These are phyloP conservation scores for Exophiala viscosa DNA, from an alignment of 2,329 filamentous ascomycete species.

Conservation along the genomic window DNA sequence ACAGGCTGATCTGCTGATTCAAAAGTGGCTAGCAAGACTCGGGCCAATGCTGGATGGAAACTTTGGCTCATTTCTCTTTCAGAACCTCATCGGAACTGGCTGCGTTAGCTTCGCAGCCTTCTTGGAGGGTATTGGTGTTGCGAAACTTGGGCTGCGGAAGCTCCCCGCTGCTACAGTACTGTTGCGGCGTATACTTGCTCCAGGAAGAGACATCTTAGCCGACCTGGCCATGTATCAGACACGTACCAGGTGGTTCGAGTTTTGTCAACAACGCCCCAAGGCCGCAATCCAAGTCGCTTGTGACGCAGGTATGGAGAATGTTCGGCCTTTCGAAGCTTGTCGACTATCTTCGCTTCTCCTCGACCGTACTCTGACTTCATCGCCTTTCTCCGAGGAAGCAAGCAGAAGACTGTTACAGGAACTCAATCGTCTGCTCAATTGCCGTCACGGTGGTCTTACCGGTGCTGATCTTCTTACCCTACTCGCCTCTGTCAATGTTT, in stretches of 20 bases:
- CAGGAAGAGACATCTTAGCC: slow-evolving; percentile 3
- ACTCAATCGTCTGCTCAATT: slow-evolving; percentile 11
- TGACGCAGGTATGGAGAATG: slow-evolving; percentile 29
- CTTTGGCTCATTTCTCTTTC: slow-evolving; percentile 35
- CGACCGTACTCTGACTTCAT: slow-evolving; percentile 2
- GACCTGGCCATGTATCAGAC: slow-evolving; percentile 15
- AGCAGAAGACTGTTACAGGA: slow-evolving; percentile 9
- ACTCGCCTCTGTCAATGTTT: slow-evolving; percentile 29
- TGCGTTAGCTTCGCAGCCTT: slow-evolving; percentile 43
- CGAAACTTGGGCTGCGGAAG: slow-evolving; percentile 12
- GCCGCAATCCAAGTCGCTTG: slow-evolving; percentile 34
- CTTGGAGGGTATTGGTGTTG: slow-evolving; percentile 23
- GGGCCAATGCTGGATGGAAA: slow-evolving; percentile 35
- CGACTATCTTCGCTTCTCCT: slow-evolving; percentile 10
- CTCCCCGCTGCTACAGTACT: slow-evolving; percentile 32
- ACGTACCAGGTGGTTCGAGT: slow-evolving; percentile 29
- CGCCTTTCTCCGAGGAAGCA: slow-evolving; percentile 4
- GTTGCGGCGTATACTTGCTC: slow-evolving; percentile 26
- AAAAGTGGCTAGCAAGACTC: slow-evolving; percentile 41
- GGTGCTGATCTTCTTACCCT: slow-evolving; percentile 26
- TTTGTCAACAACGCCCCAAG: slow-evolving; percentile 31
- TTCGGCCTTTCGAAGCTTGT: slow-evolving; percentile 12
- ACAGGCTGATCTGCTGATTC: slow-evolving; percentile 42
- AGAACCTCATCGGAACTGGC: slow-evolving; percentile 43
- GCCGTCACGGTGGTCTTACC: neutral